Evolutionary conservation across 2,329 filamentous ascomycete genomes (phyloP).

Genomic region (Fusarium goolgardi): DNA sequence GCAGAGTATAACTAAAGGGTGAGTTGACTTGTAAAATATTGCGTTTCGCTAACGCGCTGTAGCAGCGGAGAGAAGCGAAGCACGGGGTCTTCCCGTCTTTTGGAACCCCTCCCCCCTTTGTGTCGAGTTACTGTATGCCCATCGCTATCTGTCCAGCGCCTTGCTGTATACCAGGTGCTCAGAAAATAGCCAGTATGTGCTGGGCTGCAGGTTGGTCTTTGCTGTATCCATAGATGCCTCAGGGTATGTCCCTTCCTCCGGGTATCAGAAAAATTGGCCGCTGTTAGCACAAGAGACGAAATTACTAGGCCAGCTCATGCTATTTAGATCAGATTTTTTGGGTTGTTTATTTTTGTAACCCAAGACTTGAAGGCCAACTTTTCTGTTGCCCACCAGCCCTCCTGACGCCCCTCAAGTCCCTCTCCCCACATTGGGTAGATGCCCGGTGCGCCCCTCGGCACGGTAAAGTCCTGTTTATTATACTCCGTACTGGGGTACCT

Average conservation of each 20-base stretch:
- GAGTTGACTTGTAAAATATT: neutral
- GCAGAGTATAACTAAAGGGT: neutral
- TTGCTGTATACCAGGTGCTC: neutral
- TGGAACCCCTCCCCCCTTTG: neutral
- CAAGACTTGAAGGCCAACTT: too few relatives aligned
- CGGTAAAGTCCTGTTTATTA: constrained; percentile 5
- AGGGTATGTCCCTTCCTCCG: too few relatives aligned
- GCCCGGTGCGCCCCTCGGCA: constrained; percentile 10
- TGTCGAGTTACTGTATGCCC: neutral
- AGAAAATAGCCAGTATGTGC: neutral
- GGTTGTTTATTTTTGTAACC: too few relatives aligned
- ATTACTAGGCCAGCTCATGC: too few relatives aligned
- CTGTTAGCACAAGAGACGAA: too few relatives aligned
- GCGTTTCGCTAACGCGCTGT: neutral
- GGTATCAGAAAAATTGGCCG: too few relatives aligned
- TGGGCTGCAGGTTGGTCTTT: neutral
- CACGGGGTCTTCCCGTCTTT: constrained; percentile 8
- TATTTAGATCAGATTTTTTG: too few relatives aligned
- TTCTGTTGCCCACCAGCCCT: neutral
- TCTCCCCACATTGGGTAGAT: constrained; percentile 14
- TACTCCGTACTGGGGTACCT: constrained; percentile 3
- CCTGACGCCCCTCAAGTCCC: constrained; percentile 8
- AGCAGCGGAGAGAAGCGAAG: constrained; percentile 18
- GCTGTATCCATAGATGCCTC: neutral
- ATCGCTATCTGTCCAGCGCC: neutral